Conservation (phyloP, 139 green algal genomes). For the Picochlorum sp. region DNA sequence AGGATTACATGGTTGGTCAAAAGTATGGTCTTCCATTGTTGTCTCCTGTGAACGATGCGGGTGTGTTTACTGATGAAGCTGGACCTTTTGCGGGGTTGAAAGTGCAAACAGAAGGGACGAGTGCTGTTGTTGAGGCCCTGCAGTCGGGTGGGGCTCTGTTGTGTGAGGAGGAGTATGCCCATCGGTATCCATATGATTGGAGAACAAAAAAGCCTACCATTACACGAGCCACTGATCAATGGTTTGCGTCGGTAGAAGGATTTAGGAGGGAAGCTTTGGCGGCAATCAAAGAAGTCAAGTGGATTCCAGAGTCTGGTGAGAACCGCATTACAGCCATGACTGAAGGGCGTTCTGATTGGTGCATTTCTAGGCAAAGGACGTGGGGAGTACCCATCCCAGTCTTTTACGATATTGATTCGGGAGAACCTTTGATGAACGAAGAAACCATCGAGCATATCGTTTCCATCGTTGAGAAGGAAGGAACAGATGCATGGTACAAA, state of each 20-base stretch:
- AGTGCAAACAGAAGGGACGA: conserved; percentile 82
- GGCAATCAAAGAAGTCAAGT: conserved; percentile 71
- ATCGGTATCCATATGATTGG: conserved; percentile 99
- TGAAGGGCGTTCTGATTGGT: conserved; percentile 89
- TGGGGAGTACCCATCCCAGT: conserved; percentile 98
- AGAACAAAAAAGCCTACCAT: conserved; percentile 99
- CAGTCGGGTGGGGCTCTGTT: conserved; percentile 57
- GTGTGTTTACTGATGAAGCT: conserved; percentile 86
- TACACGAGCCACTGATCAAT: conserved; percentile 92
- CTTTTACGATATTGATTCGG: conserved; percentile 88
- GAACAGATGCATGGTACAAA: conserved; percentile 84
- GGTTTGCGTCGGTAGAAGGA: conserved; percentile 78
- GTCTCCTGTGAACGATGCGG: conserved; percentile 91
- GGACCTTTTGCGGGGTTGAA: conserved; percentile 71
- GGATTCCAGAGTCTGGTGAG: conserved; percentile 65
- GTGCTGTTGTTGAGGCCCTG: conserved; percentile 71
- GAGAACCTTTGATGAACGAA: conserved; percentile 83
- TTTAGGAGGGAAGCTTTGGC: conserved; percentile 67
- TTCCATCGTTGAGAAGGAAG: conserved; percentile 52
- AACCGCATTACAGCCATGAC: conserved; percentile 88
- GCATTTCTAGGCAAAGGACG: conserved; percentile 92
- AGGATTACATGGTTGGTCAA: conserved; percentile 89
- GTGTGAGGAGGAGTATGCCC: conserved; percentile 81
- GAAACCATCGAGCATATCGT: conserved; percentile 80
- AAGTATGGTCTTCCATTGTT: conserved; percentile 78